Base-by-base conservation (phyloP, 2,329 filamentous ascomycete species). In the Fusarium dlaminii region DNA sequence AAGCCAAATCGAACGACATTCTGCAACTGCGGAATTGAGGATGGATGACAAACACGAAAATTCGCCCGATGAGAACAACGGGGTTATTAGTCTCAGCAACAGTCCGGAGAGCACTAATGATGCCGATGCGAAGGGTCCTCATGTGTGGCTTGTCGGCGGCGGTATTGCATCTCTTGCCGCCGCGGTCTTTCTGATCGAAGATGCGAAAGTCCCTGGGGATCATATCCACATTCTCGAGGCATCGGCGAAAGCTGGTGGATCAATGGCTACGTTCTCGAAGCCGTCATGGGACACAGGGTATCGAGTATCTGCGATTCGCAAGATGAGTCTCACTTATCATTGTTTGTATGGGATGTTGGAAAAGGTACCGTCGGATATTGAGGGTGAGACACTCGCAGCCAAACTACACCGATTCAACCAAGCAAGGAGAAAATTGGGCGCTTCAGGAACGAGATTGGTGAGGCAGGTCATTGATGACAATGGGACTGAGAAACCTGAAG, bases 141-240 rank as follows among this genome's bases (percentile, higher is more conserved):
- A 78, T 60, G 66, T 78, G 8, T 78, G 75, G 75, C 77, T 78
- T 30, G 76, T 78, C n/a, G 77, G 77, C 18, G 77, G 77, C 27
- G 77, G 77, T 11, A 78, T 78, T 37, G 72, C 77, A 12, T 78
- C 77, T 8, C 67, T 78, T 18, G 77, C 77, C 29, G 77, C 77
- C 9, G 77, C 77, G 6, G 64, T 78, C 14, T 78, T 77, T 34
- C 49, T 78, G 18, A 77, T 78, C 20, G 72, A 78, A 30, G 77
- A 78, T 62, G 77, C 68, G 8, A 73, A 73, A 27, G 70, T 78
- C 9, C 77, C 77, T 1, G 77, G 77, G 8, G 63, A 66, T 42
- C 77, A 73, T 48, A 78, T 78, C 18, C 77, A 78, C 57, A 76
- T 78, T 37, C 77, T 78, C 22, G 77, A 78, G 39, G 77, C 77